Evolutionary conservation across 2,329 filamentous ascomycete genomes (phyloP).

Genomic region (Claviceps arundinis): DNA sequence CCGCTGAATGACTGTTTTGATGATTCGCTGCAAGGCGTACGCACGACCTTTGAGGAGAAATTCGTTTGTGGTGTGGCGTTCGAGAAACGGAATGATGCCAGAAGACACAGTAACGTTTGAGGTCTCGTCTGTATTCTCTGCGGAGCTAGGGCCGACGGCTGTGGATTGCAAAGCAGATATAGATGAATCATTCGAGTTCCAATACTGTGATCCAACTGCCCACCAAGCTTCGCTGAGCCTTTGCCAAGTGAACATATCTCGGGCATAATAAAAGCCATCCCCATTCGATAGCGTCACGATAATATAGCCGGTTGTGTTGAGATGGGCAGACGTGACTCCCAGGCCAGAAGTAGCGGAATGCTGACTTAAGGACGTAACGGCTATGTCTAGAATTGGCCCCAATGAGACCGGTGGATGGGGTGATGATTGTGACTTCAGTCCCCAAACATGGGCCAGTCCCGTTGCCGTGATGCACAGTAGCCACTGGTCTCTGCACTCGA

Average conservation of each 20-base stretch:
- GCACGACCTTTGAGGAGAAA: slow-evolving; percentile 83
- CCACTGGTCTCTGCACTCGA: slow-evolving; percentile 84
- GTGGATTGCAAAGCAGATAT: slow-evolving; percentile 67
- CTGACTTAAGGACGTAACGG: slow-evolving; percentile 62
- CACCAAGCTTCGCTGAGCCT: slow-evolving; percentile 95
- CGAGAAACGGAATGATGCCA: slow-evolving; percentile 83
- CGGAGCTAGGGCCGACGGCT: slow-evolving; percentile 45
- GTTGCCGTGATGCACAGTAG: slow-evolving; percentile 79
- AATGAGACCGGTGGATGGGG: slow-evolving; percentile 85
- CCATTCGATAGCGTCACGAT: slow-evolving; percentile 89
- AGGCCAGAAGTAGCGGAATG: slow-evolving; percentile 66
- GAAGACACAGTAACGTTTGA: slow-evolving; percentile 55
- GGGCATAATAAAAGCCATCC: slow-evolving; percentile 83
- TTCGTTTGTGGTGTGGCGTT: slow-evolving; percentile 89
- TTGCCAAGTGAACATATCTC: slow-evolving; percentile 82
- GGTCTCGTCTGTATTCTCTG: slow-evolving; percentile 30
- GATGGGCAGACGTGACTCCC: slow-evolving; percentile 76
- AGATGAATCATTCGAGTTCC: slow-evolving; percentile 92
- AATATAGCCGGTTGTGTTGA: slow-evolving; percentile 78
- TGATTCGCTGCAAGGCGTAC: slow-evolving; percentile 78
- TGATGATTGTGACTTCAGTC: slow-evolving; percentile 67
- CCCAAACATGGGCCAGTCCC: slow-evolving; percentile 88
- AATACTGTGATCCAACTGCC: slow-evolving; percentile 95
- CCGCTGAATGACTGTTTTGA: slow-evolving; percentile 75
- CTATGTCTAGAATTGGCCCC: slow-evolving; percentile 77